Evolutionary conservation across 805 yeast species (phyloP), one percentile per base, ranked within the genome.

Genomic region (Candida railenensis): DNA sequence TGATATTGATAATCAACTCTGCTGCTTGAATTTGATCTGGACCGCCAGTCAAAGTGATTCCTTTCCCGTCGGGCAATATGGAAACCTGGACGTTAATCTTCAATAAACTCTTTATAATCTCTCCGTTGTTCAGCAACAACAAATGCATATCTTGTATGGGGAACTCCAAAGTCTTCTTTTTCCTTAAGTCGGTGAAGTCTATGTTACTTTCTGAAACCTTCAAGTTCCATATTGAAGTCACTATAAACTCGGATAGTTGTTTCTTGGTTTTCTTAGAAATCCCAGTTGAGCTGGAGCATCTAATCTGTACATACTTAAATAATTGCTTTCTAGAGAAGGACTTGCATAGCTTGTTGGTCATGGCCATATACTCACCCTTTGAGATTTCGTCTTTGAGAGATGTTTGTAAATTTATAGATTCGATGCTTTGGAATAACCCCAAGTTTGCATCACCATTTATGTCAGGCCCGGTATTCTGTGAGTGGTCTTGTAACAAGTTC

Each of bases 21-120:
- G 79, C 77, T 63, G 74, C 77, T 21, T 65, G 62, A 33, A 71
- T 62, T 33, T 77, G 78, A 18, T 58, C 51, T 4, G 58, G 63
- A 0, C 78, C 69, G 5, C 80, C 76, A n/a, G 60, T 49, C 14
- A 78, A 61, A 8, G 62, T 50, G 16, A 78, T 61, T 30, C 59
- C 63, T 22, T 50, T 53, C 15, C 57, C 59, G 4, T 56, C 59
- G 20, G 51, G 46, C 34, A 63, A 65, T 33, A 76, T 65, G 3
- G 61, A 51, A 32, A 77, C 60, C 40, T 61, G 54, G 3, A 73
- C 69, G 1, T 80, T 81, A 1, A 68, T 62, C 42, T 71, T 56
- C 18, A 72, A 62, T 56, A 78, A 60, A 43, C 67, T 64, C 37
- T 73, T 65, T 5, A 76, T 57, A 14, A 74, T 52, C 18, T 54